Conservation (phyloP, 139 green algal genomes). For the Coelastrella sp. region DNA sequence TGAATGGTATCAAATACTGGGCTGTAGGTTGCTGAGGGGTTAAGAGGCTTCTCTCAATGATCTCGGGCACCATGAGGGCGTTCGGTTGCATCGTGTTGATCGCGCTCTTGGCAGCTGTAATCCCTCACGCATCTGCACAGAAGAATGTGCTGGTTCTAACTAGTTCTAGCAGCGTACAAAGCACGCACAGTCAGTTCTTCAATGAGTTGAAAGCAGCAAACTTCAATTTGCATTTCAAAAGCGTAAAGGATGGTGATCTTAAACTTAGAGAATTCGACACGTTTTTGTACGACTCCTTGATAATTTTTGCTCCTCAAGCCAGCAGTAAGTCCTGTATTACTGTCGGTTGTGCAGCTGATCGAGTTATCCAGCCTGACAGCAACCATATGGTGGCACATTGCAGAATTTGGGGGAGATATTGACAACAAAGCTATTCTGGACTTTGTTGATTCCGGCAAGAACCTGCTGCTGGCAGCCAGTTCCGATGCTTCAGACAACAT, state of each 20-base stretch:
- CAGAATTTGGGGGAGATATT: constrained; percentile 77
- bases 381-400: neutral
- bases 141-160: constrained; percentile 72
- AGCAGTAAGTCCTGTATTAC: constrained; percentile 20
- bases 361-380: neutral
- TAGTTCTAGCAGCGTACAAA: constrained; percentile 19
- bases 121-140: neutral
- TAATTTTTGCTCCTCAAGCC: constrained; percentile 78
- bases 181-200: constrained; percentile 74
- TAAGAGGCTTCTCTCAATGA: neutral
- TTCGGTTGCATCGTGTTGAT: neutral
- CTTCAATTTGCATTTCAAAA: constrained; percentile 66
- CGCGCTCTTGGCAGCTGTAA: neutral
- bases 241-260: constrained; percentile 62
- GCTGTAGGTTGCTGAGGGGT: neutral
- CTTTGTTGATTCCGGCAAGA: constrained; percentile 87
- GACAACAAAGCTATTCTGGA: constrained; percentile 75
- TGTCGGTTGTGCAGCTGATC: neutral
- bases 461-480: constrained; percentile 82
- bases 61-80: neutral
- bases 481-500: constrained; percentile 62
- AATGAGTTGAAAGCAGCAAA: constrained; percentile 39
- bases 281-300: constrained; percentile 87
- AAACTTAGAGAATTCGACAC: constrained; percentile 81
- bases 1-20: neutral